Conservation (phyloP, 208 protist species). For the Kentomonas sorsogonicus region DNA sequence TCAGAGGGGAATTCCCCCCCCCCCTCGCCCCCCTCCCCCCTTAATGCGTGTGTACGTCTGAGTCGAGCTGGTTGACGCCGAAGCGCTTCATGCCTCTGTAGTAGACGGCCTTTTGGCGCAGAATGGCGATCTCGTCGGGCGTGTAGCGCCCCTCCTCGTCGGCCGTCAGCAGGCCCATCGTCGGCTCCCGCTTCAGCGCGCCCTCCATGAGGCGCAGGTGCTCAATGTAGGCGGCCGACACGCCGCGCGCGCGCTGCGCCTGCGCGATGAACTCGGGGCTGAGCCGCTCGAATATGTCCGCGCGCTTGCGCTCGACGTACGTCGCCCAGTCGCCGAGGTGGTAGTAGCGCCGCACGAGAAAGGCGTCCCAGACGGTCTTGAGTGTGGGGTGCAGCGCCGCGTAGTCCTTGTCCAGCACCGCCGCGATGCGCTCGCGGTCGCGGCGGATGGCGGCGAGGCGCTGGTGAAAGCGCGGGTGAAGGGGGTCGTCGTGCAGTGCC, state of each 20-base stretch:
- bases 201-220: constrained; percentile 48
- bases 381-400: constrained; percentile 71
- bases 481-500: constrained; percentile 69
- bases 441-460: constrained; percentile 44
- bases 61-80: constrained; percentile 68
- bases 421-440: constrained; percentile 65
- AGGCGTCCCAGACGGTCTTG: constrained; percentile 84
- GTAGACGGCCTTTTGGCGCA: constrained; percentile 79
- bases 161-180: constrained; percentile 38
- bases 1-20: no score
- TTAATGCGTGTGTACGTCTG: constrained; percentile 70
- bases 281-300: constrained; percentile 47
- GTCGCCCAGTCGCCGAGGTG: constrained; percentile 72
- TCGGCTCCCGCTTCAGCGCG: constrained; percentile 50
- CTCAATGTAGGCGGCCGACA: constrained; percentile 46
- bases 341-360: constrained; percentile 79
- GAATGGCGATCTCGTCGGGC: constrained; percentile 61
- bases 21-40: no score
- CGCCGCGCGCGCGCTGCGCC: constrained; percentile 26
- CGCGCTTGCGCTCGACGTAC: constrained; percentile 69
- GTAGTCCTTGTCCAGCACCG: constrained; percentile 64
- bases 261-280: constrained; percentile 58
- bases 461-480: constrained; percentile 73
- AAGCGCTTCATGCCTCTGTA: constrained; percentile 74
- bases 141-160: constrained; percentile 46